These are phyloP conservation scores for Piper longum DNA, from an alignment of 164 flowering plant genomes.

Conservation along the genomic window DNA sequence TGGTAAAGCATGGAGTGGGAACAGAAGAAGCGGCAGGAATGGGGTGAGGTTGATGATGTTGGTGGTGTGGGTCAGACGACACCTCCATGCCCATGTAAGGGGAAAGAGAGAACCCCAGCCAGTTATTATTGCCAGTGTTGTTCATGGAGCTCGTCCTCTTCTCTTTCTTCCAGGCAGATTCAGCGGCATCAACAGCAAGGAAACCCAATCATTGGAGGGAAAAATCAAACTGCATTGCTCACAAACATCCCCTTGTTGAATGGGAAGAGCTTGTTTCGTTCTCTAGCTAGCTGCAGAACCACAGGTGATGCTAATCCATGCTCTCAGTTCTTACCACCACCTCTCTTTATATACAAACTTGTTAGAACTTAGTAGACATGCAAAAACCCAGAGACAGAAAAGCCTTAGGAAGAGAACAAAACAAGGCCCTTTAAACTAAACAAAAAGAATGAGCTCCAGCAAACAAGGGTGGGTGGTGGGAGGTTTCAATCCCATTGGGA, in stretches of 20 bases:
- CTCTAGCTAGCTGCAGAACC: constrained; percentile 24
- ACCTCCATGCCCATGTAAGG: constrained; percentile 61
- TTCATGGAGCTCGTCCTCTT: constrained; percentile 43
- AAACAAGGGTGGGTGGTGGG: constrained; percentile 25
- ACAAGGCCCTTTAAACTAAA: constrained; percentile 44
- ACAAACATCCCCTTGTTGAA: constrained; percentile 9
- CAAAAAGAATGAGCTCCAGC: constrained; percentile 58
- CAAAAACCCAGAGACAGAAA: constrained; percentile 8
- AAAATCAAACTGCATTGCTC: constrained; percentile 14
- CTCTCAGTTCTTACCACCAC: constrained; percentile 4
- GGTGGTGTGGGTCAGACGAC: constrained; percentile 27
- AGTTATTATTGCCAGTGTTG: constrained; percentile 37
- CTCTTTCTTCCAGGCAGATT: constrained; percentile 7
- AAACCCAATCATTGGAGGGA: constrained; percentile 52
- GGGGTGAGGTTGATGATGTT: constrained; percentile 14
- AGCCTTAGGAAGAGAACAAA: constrained; percentile 21
- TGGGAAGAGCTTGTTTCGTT: constrained; percentile 18
- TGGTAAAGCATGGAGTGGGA: constrained; percentile 24
- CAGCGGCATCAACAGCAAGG: constrained; percentile 13
- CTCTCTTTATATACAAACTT: background rate
- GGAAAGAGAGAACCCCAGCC: constrained; percentile 90
- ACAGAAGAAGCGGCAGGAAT: constrained; percentile 18
- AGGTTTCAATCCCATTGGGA: constrained; percentile 56
- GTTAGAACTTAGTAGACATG: background rate
- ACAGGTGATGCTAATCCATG: constrained; percentile 10